Evolutionary conservation across 371 early-diverging fungal genomes (phyloP).

Genomic region (Rhizopus microsporus): DNA sequence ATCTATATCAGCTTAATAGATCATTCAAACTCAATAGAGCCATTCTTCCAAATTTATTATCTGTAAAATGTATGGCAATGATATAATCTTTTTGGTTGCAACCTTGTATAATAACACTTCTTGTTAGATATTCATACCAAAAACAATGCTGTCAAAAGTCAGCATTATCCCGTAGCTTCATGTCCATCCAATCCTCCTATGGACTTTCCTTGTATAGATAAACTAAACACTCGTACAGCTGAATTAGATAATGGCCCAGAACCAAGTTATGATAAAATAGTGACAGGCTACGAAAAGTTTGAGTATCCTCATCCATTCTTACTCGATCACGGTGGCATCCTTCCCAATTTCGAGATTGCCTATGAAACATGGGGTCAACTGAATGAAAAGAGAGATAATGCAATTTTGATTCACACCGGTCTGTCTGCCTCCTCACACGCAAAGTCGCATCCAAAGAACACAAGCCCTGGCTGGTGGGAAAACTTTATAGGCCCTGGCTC

Average conservation of each 20-base stretch:
- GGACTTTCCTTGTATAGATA: constrained; percentile 81
- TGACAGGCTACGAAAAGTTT: constrained; percentile 79
- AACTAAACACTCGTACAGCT: constrained; percentile 62
- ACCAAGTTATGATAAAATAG: constrained; percentile 82
- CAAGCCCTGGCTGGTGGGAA: constrained; percentile 96
- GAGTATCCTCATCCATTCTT: constrained; percentile 68
- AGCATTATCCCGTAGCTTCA: background rate
- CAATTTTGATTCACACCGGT: constrained; percentile 85
- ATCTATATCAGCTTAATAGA: background rate
- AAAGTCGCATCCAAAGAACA: constrained; percentile 75
- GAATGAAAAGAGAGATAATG: constrained; percentile 71
- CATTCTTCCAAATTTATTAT: background rate
- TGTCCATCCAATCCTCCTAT: constrained; percentile 64
- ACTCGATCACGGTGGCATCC: constrained; percentile 82
- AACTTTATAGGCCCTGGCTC: constrained; percentile 90
- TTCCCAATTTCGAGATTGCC: constrained; percentile 76
- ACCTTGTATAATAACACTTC: background rate
- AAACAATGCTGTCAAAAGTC: background rate
- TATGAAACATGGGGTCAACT: constrained; percentile 88
- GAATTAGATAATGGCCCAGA: constrained; percentile 83
- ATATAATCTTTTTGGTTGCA: no score
- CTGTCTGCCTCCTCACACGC: constrained; percentile 85
- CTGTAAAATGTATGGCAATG: background rate
- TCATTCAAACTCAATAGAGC: background rate
- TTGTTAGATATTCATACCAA: background rate